These are phyloP conservation scores for Adenanthera pavonina DNA, from an alignment of 306 rosid species.

Conservation along the genomic window DNA sequence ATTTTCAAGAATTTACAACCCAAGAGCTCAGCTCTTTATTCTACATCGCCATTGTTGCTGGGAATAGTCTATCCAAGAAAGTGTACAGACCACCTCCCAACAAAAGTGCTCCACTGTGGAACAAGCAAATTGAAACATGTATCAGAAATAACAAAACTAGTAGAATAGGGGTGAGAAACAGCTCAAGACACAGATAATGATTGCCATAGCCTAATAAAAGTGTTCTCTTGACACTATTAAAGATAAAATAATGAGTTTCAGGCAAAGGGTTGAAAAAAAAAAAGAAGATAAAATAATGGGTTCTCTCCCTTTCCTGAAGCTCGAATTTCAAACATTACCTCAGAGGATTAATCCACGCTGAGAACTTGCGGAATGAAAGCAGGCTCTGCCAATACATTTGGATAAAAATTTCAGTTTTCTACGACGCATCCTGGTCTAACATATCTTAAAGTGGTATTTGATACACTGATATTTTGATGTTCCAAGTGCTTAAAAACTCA, in stretches of 20 bases:
- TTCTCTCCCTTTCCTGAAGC: constrained; percentile 5
- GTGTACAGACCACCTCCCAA: constrained; percentile 88
- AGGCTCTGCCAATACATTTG: constrained; percentile 62
- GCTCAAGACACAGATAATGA: background rate
- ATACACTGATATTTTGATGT: background rate
- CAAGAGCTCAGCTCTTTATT: constrained; percentile 12
- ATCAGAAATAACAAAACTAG: constrained; percentile 34
- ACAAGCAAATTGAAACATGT: constrained; percentile 36
- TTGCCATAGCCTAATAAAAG: background rate
- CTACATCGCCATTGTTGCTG: constrained; percentile 83
- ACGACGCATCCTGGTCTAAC: background rate
- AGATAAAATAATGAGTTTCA: too few relatives aligned
- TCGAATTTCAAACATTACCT: constrained; percentile 52
- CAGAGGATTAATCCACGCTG: constrained; percentile 91
- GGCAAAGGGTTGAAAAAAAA: too few relatives aligned
- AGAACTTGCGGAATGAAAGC: constrained; percentile 87
- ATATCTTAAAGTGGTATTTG: background rate
- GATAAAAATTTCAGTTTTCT: constrained; percentile 35
- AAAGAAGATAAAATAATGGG: background rate
- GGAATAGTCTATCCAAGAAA: constrained; percentile 88
- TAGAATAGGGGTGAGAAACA: constrained; percentile 9
- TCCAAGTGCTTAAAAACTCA: background rate
- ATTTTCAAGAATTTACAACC: background rate
- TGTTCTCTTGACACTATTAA: constrained; percentile 17
- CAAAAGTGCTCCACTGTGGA: constrained; percentile 79